A percentile compares a stretch with the other conserved stretches of the same genome.
These are phyloP conservation scores for Mycena citricolor DNA, from an alignment of 1,284 basidiomycete species.

Conservation along the genomic window DNA sequence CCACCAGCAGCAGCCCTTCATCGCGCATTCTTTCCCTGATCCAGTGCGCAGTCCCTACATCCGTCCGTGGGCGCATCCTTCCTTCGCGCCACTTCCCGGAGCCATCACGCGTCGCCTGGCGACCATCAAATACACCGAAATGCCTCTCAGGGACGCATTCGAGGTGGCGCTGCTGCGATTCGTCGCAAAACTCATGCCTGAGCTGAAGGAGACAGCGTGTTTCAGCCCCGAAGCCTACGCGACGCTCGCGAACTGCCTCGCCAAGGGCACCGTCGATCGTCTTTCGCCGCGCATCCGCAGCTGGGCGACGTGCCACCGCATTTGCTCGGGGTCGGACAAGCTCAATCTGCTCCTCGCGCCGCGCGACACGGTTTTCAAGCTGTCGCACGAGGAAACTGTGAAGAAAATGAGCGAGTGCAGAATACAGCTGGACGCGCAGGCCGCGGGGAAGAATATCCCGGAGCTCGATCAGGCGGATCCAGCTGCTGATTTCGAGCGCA, in stretches of 20 bases:
- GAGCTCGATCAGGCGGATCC: not conserved
- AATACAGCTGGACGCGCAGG: constrained; percentile 37
- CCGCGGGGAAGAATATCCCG: constrained; percentile 18
- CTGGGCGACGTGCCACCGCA: constrained; percentile 60
- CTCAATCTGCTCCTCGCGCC: constrained; percentile 58
- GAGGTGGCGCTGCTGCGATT: constrained; percentile 51
- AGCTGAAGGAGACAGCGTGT: constrained; percentile 60
- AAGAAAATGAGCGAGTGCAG: constrained; percentile 41
- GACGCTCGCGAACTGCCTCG: constrained; percentile 47
- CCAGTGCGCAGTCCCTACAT: constrained; percentile 30
- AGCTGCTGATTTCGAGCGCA: constrained; percentile 46
- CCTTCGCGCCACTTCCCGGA: constrained; percentile 60
- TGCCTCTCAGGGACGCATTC: constrained; percentile 56
- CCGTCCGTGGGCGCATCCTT: constrained; percentile 56
- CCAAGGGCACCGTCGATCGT: constrained; percentile 38
- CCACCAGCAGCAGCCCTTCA: constrained; percentile 25
- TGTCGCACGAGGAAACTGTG: constrained; percentile 49
- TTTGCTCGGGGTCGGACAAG: constrained; percentile 59
- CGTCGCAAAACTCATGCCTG: constrained; percentile 49
- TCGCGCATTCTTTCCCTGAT: constrained; percentile 28
- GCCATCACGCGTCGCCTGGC: constrained; percentile 47
- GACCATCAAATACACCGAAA: constrained; percentile 52
- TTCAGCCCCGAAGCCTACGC: constrained; percentile 56
- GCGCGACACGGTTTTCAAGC: constrained; percentile 56
- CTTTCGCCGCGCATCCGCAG: constrained; percentile 50